Evolutionary conservation across 495 filamentous ascomycete species (phyloP), one percentile per base, ranked within the genome.

Genomic region (Talaromyces thailandensis): DNA sequence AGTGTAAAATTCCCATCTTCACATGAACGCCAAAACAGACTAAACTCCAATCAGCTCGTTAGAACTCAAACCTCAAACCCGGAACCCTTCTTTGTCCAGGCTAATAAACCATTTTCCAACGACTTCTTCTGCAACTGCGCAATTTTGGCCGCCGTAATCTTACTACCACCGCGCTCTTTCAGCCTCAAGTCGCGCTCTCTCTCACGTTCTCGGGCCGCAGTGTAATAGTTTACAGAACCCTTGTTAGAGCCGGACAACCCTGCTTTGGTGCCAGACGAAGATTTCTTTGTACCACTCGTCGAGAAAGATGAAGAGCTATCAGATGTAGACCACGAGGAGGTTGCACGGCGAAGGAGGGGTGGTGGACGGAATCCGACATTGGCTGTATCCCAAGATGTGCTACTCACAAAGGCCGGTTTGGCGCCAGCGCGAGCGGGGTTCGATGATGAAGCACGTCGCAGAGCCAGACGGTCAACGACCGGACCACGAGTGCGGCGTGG

Each of bases 191-290:
- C 71, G 26, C 79, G 85, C 76, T 86, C 88, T 63, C 82, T 83
- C 75, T 88, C 84, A 63, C 78, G 81, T 71, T 87, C 88, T 70
- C 87, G 85, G 56, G 88, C 93, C 52, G 91, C 82, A 4, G 89
- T 85, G 68, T 93, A 89, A 64, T 88, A 95, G 67, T 93, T 92
- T 32, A 96, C 84, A 37, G 87, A 85, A 25, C 84, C 87, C 77
- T 87, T 90, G 76, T 90, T 92, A 11, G 84, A 80, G 60, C 84
- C 83, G 8, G 77, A 75, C 23, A 75, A 74, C 14, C 76, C 77
- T 23, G 76, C 68, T 50, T 75, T 73, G 14, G 64, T 67, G 21
- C 73, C 68, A 64, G 76, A 74, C 66, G 79, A 64, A 67, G 67
- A 65, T 35, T 57, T 66, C 75, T 62, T 35, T 69, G 65, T 14